These are phyloP conservation scores for Luvunga scandens DNA, from an alignment of 345 rosid genomes.

Conservation along the genomic window DNA sequence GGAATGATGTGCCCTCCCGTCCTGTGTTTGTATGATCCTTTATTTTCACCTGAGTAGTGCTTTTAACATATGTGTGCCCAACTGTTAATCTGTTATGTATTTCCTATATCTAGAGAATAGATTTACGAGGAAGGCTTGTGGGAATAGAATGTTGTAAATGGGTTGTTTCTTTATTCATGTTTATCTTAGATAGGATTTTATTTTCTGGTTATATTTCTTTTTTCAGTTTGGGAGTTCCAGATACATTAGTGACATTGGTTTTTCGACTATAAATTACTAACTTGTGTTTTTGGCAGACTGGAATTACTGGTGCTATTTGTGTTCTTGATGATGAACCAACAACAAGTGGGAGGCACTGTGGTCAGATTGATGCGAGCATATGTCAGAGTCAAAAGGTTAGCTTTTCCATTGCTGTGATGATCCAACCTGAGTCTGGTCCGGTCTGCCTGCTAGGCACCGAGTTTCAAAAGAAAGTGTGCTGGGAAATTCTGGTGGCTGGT, in stretches of 20 bases:
- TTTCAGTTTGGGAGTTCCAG: constrained; percentile 8
- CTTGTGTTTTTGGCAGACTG: constrained; percentile 59
- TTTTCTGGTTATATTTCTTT: constrained; percentile 5
- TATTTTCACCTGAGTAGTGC: not conserved
- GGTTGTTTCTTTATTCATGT: not conserved
- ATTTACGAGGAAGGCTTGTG: not conserved
- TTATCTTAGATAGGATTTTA: not conserved
- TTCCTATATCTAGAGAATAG: not conserved
- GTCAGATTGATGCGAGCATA: constrained; percentile 70
- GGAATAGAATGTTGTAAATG: not conserved
- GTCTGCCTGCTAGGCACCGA: constrained; percentile 98
- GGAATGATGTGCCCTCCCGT: not conserved
- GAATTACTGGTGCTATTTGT: constrained; percentile 79
- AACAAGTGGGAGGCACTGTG: constrained; percentile 82
- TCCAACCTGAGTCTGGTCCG: constrained; percentile 99
- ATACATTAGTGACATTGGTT: not conserved
- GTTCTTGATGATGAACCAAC: constrained; percentile 97
- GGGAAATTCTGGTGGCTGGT: constrained; percentile 99
- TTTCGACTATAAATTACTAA: not conserved
- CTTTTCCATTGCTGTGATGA: constrained; percentile 84
- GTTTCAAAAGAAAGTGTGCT: constrained; percentile 87
- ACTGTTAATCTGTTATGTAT: not conserved
- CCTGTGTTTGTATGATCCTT: not conserved
- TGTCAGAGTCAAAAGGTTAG: constrained; percentile 84
- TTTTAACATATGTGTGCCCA: not conserved